Base-by-base conservation (phyloP, 805 yeast genomes). In the Zygosaccharomyces siamensis region DNA sequence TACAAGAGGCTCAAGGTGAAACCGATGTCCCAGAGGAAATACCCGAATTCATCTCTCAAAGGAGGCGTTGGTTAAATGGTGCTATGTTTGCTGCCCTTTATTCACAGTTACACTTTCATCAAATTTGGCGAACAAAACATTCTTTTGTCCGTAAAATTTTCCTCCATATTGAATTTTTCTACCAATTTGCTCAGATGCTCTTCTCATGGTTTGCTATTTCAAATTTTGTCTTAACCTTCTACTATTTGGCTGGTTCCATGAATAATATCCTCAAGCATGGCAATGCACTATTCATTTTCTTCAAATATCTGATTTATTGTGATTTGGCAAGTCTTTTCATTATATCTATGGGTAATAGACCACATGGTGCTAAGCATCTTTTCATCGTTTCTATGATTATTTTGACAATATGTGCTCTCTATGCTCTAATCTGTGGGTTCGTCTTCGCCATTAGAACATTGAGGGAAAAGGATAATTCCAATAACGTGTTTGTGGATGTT, bases 21-120 rank as follows among this genome's bases (percentile, higher is more conserved):
- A 92, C 98, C 1, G 98, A 92, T 78, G 96, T 89, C 44, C 98
- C 98, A 6, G 97, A 90, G 62, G 74, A 77, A n/a, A 76, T 90
- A 39, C 85, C 96, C n/a, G 98, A 93, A 63, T 89, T 93, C 62
- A 87, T 92, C 46, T 80, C 93, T 48, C 99, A 92, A 72, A 84
- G 99, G 72, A 84, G 99, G 73, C 83, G 99, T 74, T 92, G 99
- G 99, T 77, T 92, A 52, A 92, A 92, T 68, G 99, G 99, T 66
- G 95, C 99, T 2, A 79, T 93, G 63, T 93, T 93, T 72, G 98
- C 99, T 0, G 98, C 98, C 3, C 73, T 90, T 47, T 93, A 86
- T 65, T 83, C 97, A 2, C 87, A 87, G 55, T 62, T 86, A 48
- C 95, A 90, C 64, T 88, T 90, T 77, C 76, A 81, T 48, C 86